Percentiles rank a stretch among this genome's conserved stretches.
Conservation (phyloP, 2,329 filamentous ascomycete species). For the Scytalidium sp. region DNA sequence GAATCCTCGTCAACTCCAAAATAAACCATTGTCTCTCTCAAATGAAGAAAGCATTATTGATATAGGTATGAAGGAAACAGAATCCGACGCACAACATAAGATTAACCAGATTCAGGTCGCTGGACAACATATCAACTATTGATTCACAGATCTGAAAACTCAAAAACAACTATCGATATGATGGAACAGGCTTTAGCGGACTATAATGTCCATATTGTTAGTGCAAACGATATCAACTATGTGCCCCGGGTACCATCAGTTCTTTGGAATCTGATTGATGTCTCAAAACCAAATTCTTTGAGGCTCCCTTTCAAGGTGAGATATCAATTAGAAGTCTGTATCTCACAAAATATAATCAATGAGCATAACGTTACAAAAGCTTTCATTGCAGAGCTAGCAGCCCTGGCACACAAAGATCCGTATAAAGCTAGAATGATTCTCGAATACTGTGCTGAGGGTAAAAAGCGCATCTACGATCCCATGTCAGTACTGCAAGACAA, state of each 20-base stretch:
- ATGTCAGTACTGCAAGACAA: constrained; percentile 66
- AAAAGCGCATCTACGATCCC: constrained; percentile 62
- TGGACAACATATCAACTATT: constrained; percentile 60
- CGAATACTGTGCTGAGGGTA: constrained; percentile 68
- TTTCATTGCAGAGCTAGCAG: constrained; percentile 63
- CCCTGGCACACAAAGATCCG: constrained; percentile 39
- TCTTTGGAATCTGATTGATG: constrained; percentile 42
- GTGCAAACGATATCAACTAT: constrained; percentile 39
- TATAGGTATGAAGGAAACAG: constrained; percentile 41
- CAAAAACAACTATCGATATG: constrained; percentile 11
- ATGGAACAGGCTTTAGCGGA: constrained; percentile 51
- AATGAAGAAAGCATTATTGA: constrained; percentile 53
- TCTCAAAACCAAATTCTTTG: constrained; percentile 8
- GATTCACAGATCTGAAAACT: constrained; percentile 34
- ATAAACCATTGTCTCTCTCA: constrained; percentile 40
- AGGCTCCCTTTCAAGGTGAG: constrained; percentile 67
- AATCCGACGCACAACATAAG: background rate
- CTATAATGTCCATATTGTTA: constrained; percentile 63
- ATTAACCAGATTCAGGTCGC: constrained; percentile 38
- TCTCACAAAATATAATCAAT: constrained; percentile 74
- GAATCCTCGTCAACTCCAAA: constrained; percentile 31
- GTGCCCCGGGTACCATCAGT: constrained; percentile 29
- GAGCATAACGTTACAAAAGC: constrained; percentile 68
- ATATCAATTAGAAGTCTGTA: constrained; percentile 90
- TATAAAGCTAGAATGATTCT: constrained; percentile 62